Evolutionary conservation across 2,329 filamentous ascomycete genomes (phyloP).

Genomic region (Microdochium trichocladiopsis): DNA sequence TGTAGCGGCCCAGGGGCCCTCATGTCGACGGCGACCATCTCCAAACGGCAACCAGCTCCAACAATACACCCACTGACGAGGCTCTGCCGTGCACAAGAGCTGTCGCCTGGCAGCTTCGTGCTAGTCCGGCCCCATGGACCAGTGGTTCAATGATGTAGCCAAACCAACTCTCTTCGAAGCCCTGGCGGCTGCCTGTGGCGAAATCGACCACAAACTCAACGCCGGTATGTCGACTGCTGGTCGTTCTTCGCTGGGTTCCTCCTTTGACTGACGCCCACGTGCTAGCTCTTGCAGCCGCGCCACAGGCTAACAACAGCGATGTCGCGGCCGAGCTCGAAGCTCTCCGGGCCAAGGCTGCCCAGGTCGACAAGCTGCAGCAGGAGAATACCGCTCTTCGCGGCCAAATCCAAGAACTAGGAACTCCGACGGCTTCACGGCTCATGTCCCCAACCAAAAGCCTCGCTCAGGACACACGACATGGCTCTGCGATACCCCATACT

Average conservation of each 20-base stretch:
- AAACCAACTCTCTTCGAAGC: conserved; percentile 17
- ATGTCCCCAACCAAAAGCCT: conserved; percentile 1
- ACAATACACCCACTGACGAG: not conserved
- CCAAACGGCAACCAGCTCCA: not conserved
- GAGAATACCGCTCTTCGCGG: conserved; percentile 33
- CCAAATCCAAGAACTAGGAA: conserved; percentile 24
- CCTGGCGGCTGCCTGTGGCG: conserved; percentile 15
- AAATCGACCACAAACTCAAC: conserved; percentile 14
- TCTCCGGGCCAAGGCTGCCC: conserved; percentile 21
- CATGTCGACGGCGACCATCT: not conserved
- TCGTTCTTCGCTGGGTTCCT: not conserved
- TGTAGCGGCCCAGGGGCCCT: too few species aligned
- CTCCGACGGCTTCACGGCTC: conserved; percentile 6
- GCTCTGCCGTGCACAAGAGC: not conserved
- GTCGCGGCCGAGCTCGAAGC: conserved; percentile 24
- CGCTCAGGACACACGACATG: not conserved
- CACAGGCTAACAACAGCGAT: conserved; percentile 8
- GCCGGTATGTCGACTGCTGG: conserved; percentile 10
- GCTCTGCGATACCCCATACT: not conserved
- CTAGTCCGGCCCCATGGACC: conserved; percentile 13
- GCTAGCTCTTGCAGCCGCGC: not conserved
- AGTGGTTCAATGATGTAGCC: conserved; percentile 19
- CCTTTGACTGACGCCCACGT: not conserved
- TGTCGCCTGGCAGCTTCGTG: not conserved
- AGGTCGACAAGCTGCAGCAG: conserved; percentile 27